A percentile compares a stretch with the other conserved stretches of the same genome.
phyloP scores from a whole-genome alignment of 257 asterid genomes.

The Nicotiana noctiflora region DNA sequence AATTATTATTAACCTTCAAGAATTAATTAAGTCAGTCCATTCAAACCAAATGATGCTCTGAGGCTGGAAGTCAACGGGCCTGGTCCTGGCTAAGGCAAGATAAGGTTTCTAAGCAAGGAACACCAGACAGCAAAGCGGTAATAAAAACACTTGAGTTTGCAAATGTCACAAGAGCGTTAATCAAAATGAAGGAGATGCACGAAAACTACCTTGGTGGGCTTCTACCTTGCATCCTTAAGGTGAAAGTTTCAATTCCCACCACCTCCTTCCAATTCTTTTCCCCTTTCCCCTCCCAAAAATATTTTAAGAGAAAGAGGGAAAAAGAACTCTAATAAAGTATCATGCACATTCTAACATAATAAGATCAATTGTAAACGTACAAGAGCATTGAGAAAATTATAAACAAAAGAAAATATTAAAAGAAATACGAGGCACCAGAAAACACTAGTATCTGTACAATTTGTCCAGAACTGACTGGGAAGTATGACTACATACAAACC shows the following conservation, averaged over 20 bases:
- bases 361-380: not conserved
- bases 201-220: not conserved
- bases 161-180: not conserved
- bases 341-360: not conserved
- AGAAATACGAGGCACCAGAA: not conserved
- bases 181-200: slow-evolving; percentile 1
- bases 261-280: not conserved
- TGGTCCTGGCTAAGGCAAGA: not conserved
- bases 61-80: not conserved
- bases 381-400: not conserved
- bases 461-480: not conserved
- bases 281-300: not conserved
- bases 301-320: not conserved
- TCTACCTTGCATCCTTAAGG: not conserved
- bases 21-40: not conserved
- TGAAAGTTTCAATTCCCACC: not conserved
- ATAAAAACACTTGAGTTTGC: not conserved
- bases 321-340: not conserved
- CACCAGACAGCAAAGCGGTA: not conserved
- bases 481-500: not conserved
- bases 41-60: not conserved
- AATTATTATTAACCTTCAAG: not conserved
- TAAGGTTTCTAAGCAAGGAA: not conserved
- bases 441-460: not conserved
- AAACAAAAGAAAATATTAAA: not conserved